Evolutionary conservation across 2,329 filamentous ascomycete genomes (phyloP).

Genomic region (Neofusicoccum cordaticola): DNA sequence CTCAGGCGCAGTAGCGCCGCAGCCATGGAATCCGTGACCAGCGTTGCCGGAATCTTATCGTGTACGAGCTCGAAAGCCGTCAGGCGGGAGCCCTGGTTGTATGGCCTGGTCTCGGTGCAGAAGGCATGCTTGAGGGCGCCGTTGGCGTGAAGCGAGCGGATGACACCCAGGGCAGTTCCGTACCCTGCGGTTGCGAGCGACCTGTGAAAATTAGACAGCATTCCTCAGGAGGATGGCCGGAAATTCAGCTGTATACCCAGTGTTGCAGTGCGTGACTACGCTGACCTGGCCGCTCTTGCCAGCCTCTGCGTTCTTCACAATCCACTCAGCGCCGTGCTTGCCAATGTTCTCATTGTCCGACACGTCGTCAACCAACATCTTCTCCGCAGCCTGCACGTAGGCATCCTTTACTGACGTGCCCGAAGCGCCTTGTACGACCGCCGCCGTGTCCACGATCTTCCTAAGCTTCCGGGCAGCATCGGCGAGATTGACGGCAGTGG

Average conservation of each 20-base stretch:
- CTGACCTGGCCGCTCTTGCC: constrained; percentile 60
- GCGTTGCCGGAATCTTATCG: constrained; percentile 83
- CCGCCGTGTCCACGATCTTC: constrained; percentile 54
- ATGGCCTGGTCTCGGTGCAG: constrained; percentile 94
- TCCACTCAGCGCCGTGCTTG: constrained; percentile 77
- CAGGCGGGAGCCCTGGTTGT: constrained; percentile 93
- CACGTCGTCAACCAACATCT: constrained; percentile 83
- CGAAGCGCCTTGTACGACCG: constrained; percentile 42
- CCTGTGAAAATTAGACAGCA: constrained; percentile 37
- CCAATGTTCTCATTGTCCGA: constrained; percentile 86
- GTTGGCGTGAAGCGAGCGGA: constrained; percentile 72
- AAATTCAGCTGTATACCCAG: constrained; percentile 57
- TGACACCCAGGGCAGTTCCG: constrained; percentile 90
- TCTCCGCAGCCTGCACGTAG: constrained; percentile 78
- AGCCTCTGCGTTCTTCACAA: constrained; percentile 58
- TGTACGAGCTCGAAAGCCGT: constrained; percentile 97
- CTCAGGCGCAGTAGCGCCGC: constrained; percentile 74
- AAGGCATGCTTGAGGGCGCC: constrained; percentile 75
- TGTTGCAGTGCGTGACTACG: constrained; percentile 98
- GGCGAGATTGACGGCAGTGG: constrained; percentile 90
- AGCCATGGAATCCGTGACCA: constrained; percentile 97
- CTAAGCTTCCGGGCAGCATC: constrained; percentile 85
- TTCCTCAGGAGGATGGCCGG: constrained; percentile 23
- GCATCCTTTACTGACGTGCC: constrained; percentile 60
- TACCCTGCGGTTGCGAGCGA: constrained; percentile 97